Base-by-base conservation (phyloP, 2,329 filamentous ascomycete species). In the Aspergillus fumigatus region DNA sequence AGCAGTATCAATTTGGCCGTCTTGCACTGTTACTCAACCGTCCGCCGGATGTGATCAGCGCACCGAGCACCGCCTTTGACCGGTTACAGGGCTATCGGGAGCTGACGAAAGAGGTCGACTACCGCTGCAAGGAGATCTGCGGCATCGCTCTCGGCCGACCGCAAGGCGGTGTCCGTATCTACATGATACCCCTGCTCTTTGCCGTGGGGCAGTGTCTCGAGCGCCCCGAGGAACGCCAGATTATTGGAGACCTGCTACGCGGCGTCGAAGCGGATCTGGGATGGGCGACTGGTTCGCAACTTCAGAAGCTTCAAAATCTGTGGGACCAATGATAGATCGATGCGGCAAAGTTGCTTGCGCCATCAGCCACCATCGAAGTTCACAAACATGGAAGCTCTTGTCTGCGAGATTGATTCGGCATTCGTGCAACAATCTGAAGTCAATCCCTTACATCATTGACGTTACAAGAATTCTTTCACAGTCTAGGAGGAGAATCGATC, bases 1-100 rank as follows among this genome's bases (percentile, higher is more conserved):
- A 87, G 63, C 80, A 80, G 57, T 87, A 86, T 61, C 82, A 88
- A 63, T 87, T 88, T 75, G 83, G 83, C 1, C 79, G 82, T 47
- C 84, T 87, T 10, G 77, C 86, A 4, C 68, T 88, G 0, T 76
- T 85, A 11, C 78, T 86, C 60, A 86, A 88, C 63, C 80, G 82
- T 56, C 83, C 82, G 0, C 77, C 80, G 17, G 80, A 86, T 55
- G 81, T 79, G 0, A 80, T 82, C 3, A 78, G 77, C 49, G 77
- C 75, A 3, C 75, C 78, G 21, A 79, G 78, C 21, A 83, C 80
- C 3, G 74, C 84, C 0, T 80, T 79, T 48, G 79, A 79, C 57
- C 78, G 83, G 11, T 72, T 85, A 40, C 79, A 80, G 47, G 80
- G 79, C 1, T 85, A 86, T 60, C 78, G 82, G 4, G 76, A 79